These are phyloP conservation scores for Fraxinus cuspidata DNA, from an alignment of 257 asterid species.

Conservation along the genomic window DNA sequence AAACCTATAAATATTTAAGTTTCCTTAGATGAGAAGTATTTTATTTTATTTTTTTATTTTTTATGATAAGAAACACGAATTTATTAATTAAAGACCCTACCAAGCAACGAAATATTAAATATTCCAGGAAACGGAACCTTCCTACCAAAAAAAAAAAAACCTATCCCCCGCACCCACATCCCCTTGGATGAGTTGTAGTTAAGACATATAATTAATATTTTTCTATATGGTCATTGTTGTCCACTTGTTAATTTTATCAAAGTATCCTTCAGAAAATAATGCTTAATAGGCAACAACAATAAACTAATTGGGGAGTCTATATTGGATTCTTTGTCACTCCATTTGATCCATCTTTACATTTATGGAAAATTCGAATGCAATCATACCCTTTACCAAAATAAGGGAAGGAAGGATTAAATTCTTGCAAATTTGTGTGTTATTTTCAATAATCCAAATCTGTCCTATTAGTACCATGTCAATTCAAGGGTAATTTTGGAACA, in stretches of 20 bases:
- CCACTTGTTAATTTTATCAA: constrained; percentile 7
- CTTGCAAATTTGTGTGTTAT: neutral
- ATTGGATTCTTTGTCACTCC: neutral
- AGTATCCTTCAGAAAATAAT: constrained; percentile 11
- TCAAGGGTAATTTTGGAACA: neutral
- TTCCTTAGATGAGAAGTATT: neutral
- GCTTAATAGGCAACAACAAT: constrained; percentile 12
- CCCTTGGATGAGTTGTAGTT: neutral
- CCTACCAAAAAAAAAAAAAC: neutral
- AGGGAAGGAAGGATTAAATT: neutral
- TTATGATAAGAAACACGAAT: neutral
- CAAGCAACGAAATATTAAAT: neutral
- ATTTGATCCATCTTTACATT: neutral
- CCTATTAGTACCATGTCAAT: neutral
- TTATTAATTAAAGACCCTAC: neutral
- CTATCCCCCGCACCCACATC: neutral
- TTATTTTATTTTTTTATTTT: neutral
- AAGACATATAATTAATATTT: constrained; percentile 10
- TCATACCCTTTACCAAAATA: neutral
- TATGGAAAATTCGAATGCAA: neutral
- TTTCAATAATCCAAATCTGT: neutral
- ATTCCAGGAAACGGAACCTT: neutral
- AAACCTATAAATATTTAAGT: constrained; percentile 13
- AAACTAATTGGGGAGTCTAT: neutral
- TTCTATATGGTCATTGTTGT: neutral